Evolutionary conservation across 495 filamentous ascomycete species (phyloP).

Genomic region (Penicillium salamii): DNA sequence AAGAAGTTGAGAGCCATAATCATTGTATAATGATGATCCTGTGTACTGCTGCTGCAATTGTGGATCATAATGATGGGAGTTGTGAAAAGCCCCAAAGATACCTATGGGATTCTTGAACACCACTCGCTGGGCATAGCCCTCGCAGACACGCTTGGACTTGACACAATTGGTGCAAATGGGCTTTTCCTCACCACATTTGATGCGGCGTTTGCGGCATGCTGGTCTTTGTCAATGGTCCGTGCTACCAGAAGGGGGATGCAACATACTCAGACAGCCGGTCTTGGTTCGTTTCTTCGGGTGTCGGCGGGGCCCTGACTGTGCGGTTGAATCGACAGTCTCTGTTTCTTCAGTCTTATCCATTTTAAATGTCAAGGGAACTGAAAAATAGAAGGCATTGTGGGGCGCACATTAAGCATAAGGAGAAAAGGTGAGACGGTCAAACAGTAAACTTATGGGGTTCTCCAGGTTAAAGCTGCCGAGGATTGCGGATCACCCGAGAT

Average conservation of each 20-base stretch:
- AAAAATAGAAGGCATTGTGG: not conserved
- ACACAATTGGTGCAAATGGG: slow-evolving; percentile 90
- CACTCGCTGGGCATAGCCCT: slow-evolving; percentile 91
- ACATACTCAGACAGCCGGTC: slow-evolving; percentile 91
- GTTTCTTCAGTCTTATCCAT: not conserved
- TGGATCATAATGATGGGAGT: slow-evolving; percentile 16
- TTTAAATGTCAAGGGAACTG: not conserved
- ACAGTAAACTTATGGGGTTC: slow-evolving; percentile 7
- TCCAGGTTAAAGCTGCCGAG: slow-evolving; percentile 24
- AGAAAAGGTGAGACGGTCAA: slow-evolving; percentile 3
- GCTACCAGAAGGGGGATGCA: not conserved
- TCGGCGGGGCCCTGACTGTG: slow-evolving; percentile 19
- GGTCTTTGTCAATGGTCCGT: slow-evolving; percentile 12
- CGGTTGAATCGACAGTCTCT: slow-evolving; percentile 11
- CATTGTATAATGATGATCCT: slow-evolving; percentile 18
- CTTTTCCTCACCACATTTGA: slow-evolving; percentile 95
- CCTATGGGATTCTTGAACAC: slow-evolving; percentile 88
- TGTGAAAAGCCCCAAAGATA: slow-evolving; percentile 43
- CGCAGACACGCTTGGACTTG: slow-evolving; percentile 90
- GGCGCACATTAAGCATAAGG: not conserved
- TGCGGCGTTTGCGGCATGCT: slow-evolving; percentile 92
- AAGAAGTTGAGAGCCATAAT: slow-evolving; percentile 16
- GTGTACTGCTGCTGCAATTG: slow-evolving; percentile 21
- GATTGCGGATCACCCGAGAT: slow-evolving; percentile 23
- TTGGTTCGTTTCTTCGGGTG: slow-evolving; percentile 74